Base-by-base conservation (phyloP, 2,329 filamentous ascomycete species). In the Aschersonia sp. region DNA sequence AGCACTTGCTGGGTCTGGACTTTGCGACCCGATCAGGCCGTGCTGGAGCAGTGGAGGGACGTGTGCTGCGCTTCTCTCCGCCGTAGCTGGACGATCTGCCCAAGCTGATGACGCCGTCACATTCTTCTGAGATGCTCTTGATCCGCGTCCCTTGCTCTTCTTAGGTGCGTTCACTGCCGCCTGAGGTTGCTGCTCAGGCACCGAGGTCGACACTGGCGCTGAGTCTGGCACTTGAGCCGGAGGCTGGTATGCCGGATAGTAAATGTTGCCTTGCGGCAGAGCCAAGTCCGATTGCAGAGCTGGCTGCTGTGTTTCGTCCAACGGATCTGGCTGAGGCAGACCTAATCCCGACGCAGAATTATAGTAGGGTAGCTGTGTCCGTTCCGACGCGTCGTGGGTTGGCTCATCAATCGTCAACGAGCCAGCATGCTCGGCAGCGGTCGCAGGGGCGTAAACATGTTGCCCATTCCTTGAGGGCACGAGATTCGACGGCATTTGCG, bases 371-470 rank as follows among this genome's bases (percentile, higher is more conserved):
- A 51, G 39, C 35, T 55, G 54, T 5, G 45, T 42, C 29, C 53
- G 51, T 10, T 49, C 51, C 33, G 57, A 53, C 12, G 53, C 56
- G 12, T 47, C n/a, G 10, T 54, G 42, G n/a, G 51, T 43, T 30
- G 57, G 54, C 4, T 51, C 51, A 30, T 50, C 55, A 3, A 53
- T 49, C 12, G 33, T 30, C 11, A 37, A 39, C 10, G 44, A 33
- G n/a, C 31, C 35, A 6, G 29, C 6, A 44, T 60, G 22, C 22
- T 22, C 58, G 6, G 53, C 50, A 30, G 58, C 57, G 4, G 63
- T 58, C 52, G 57, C 56, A 43, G 58, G 57, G 42, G 58, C 51
- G 48, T 62, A 58, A 1, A 51, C 56, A 45, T 58, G 57, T 37
- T 55, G 49, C 2, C 39, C 35, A 29, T 8, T 12, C 35, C 12